Conservation (phyloP, 331 rosid species). For the Rosa hybrid region DNA sequence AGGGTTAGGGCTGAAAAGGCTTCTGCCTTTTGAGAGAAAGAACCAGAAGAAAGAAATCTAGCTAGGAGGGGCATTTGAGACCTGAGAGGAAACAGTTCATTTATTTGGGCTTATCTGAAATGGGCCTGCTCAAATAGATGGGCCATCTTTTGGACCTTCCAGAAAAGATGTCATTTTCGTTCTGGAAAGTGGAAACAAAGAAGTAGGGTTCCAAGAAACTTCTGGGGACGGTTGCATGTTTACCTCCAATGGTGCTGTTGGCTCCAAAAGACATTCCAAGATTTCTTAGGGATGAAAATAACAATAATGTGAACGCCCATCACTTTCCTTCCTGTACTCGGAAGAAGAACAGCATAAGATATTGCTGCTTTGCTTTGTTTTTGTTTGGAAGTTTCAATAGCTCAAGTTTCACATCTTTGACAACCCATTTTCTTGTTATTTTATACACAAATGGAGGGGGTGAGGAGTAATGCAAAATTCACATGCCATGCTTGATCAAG, state of each 20-base stretch:
- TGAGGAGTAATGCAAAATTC: not conserved
- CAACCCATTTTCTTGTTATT: conserved; percentile 10
- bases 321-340: not conserved
- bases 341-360: not conserved
- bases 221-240: not conserved
- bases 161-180: not conserved
- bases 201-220: not conserved
- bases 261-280: conserved; percentile 19
- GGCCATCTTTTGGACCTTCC: not conserved
- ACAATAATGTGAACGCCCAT: conserved; percentile 10
- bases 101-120: not conserved
- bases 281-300: not conserved
- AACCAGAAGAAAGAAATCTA: not conserved
- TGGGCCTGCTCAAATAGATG: not conserved
- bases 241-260: not conserved
- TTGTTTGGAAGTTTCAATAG: conserved; percentile 12
- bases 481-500: conserved; percentile 15
- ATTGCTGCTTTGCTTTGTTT: not conserved
- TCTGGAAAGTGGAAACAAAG: not conserved
- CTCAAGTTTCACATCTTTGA: not conserved
- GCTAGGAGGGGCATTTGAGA: not conserved
- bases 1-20: conserved; percentile 13
- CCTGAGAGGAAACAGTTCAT: not conserved
- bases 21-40: not conserved
- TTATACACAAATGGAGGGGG: not conserved